Base-by-base conservation (phyloP, 1,284 basidiomycete species). In the Malassezia nana region DNA sequence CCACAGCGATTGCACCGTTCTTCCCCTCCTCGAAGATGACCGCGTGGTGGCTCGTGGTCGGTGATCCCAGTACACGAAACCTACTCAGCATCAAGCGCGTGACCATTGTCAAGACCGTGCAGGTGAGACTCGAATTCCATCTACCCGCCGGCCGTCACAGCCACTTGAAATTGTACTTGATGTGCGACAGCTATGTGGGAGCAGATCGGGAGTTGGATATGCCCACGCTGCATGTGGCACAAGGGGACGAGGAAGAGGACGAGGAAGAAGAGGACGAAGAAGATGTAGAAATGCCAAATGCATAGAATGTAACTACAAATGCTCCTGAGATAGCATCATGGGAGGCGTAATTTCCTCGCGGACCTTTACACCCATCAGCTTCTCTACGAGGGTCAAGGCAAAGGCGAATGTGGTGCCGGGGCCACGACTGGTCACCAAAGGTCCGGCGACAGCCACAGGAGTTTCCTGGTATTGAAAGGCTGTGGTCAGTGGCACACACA, bases 21-120 rank as follows among this genome's bases (percentile, higher is more conserved):
- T 99, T 87, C 78, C 91, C 92, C 0, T 78, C 77, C 52, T 84
- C 84, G 74, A 96, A 96, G 79, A 82, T 91, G 75, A 83, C 87
- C 52, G 89, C 90, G 68, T 98, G 91, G 90, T 98, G 91, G 91
- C 79, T 96, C 26, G 89, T 96, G 32, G 81, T 96, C 5, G 90
- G 90, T 26, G 88, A 94, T 62, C 72, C 82, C 77, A 53, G 79
- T 75, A 68, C 84, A 78, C 63, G 81, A 80, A 57, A 84, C 64
- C 78, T 98, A 38, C 82, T 91, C 28, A 86, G 87, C 46, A 95
- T 99, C 80, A 95, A 96, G 78, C 86, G 86, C 55, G 87, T 96
- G 20, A 95, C 92, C 1, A 83, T 96, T 60, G 83, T 81, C 66
- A 62, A 59, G 25, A 47, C 41, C 4, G 79, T 94, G 12, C 77